phyloP scores from a whole-genome alignment of 805 yeast genomes.

The Candida maltosa region DNA sequence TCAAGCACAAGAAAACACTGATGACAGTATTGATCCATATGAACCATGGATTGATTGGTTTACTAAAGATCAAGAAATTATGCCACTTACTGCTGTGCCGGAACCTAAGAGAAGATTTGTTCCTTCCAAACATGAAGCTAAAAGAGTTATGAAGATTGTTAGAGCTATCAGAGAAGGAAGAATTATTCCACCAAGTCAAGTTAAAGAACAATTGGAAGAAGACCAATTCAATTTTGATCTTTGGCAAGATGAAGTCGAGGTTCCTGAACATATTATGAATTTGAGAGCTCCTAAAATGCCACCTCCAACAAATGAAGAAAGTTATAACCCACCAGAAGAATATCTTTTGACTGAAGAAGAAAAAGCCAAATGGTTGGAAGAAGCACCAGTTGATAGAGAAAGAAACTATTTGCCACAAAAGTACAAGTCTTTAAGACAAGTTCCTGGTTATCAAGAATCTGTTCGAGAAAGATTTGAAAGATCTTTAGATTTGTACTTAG shows the following conservation, averaged over 20 bases:
- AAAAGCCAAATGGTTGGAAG: conserved; percentile 60
- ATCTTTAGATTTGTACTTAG: conserved; percentile 87
- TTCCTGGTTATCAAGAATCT: conserved; percentile 86
- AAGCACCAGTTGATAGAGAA: conserved; percentile 76
- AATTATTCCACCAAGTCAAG: conserved; percentile 70
- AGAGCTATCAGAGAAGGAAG: conserved; percentile 95
- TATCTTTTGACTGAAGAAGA: conserved; percentile 82
- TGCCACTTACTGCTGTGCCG: conserved; percentile 91
- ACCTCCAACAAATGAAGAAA: conserved; percentile 95
- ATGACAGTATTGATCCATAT: conserved; percentile 78
- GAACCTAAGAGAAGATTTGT: conserved; percentile 97
- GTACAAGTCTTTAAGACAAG: conserved; percentile 77
- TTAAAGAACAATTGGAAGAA: conserved; percentile 49
- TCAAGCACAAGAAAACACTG: conserved; percentile 81
- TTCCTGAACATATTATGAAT: conserved; percentile 81
- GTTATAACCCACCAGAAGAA: conserved; percentile 97
- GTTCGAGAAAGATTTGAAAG: conserved; percentile 92
- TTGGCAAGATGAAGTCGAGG: conserved; percentile 65
- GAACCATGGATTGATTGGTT: conserved; percentile 97
- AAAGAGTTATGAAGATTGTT: conserved; percentile 93
- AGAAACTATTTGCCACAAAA: conserved; percentile 79
- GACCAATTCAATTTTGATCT: conserved; percentile 59
- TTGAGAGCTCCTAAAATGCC: conserved; percentile 92
- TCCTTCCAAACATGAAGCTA: conserved; percentile 96
- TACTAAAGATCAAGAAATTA: conserved; percentile 74